phyloP scores from a whole-genome alignment of 495 filamentous ascomycete genomes.

The Platismatia glauca region DNA sequence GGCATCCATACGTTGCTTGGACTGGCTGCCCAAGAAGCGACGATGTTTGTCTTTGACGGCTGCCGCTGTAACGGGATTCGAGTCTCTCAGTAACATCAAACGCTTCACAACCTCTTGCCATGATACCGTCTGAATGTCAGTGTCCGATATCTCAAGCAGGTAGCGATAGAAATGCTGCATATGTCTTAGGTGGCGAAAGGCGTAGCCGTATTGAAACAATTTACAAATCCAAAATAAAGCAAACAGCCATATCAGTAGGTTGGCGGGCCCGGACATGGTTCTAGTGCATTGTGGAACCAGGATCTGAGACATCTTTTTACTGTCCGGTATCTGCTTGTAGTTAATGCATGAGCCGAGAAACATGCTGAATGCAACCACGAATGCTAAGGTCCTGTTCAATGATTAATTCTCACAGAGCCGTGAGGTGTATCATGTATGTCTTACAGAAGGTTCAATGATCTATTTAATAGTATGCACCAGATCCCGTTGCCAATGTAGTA shows the following conservation, averaged over 20 bases:
- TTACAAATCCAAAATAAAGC: conserved; percentile 82
- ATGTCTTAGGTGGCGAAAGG: conserved; percentile 62
- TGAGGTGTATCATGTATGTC: conserved; percentile 24
- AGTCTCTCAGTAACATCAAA: conserved; percentile 77
- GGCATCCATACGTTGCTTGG: conserved; percentile 91
- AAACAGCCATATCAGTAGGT: conserved; percentile 74
- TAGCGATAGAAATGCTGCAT: conserved; percentile 86
- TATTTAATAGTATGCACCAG: conserved; percentile 74
- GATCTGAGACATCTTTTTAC: conserved; percentile 66
- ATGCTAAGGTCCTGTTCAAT: conserved; percentile 51
- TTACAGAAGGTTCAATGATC: conserved; percentile 65
- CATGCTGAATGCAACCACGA: conserved; percentile 75
- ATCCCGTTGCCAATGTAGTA: conserved; percentile 83
- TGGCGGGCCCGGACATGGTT: conserved; percentile 75
- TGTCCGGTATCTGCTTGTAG: conserved; percentile 64
- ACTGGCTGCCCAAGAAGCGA: conserved; percentile 68
- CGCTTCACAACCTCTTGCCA: conserved; percentile 92
- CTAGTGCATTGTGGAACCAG: conserved; percentile 73
- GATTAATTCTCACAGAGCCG: conserved; percentile 6
- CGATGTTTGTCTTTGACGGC: conserved; percentile 52
- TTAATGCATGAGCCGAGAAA: conserved; percentile 85
- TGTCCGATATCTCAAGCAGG: conserved; percentile 76
- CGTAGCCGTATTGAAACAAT: conserved; percentile 63
- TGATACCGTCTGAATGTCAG: conserved; percentile 90
- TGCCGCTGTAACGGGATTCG: conserved; percentile 74